A percentile compares a stretch with the other conserved stretches of the same genome.
phyloP scores from a whole-genome alignment of 257 asterid species.

The Solanum sejunctum region DNA sequence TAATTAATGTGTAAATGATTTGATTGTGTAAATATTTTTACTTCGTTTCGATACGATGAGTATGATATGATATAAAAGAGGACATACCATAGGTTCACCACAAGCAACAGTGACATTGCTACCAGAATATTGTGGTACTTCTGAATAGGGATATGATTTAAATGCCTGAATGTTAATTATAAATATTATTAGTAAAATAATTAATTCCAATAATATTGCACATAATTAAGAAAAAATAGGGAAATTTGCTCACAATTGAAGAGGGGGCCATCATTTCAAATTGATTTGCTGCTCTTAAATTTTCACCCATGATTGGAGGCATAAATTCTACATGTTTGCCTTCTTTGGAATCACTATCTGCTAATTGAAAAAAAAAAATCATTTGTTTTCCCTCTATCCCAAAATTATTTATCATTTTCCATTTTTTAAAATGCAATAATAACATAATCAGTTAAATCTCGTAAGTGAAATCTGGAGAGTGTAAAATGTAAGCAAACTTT shows the following conservation, averaged over 20 bases:
- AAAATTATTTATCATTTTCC: not conserved
- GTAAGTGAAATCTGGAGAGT: too few species aligned
- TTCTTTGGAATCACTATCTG: not conserved
- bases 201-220: not conserved
- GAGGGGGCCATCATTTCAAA: not conserved
- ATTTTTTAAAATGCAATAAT: not conserved
- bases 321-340: not conserved
- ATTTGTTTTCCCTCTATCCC: too few species aligned
- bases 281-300: not conserved
- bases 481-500: too few species aligned
- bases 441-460: too few species aligned
- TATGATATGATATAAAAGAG: not conserved
- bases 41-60: not conserved
- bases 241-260: not conserved
- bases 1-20: not conserved
- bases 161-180: not conserved
- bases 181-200: not conserved
- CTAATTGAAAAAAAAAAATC: not conserved
- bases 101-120: not conserved
- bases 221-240: not conserved
- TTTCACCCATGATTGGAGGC: not conserved
- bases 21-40: not conserved
- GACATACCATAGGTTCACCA: not conserved
- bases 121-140: not conserved
- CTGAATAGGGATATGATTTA: not conserved